A percentile compares a stretch with the other conserved stretches of the same genome.
phyloP scores from a whole-genome alignment of 176 grass and related monocot species.

The Luzula sylvatica region DNA sequence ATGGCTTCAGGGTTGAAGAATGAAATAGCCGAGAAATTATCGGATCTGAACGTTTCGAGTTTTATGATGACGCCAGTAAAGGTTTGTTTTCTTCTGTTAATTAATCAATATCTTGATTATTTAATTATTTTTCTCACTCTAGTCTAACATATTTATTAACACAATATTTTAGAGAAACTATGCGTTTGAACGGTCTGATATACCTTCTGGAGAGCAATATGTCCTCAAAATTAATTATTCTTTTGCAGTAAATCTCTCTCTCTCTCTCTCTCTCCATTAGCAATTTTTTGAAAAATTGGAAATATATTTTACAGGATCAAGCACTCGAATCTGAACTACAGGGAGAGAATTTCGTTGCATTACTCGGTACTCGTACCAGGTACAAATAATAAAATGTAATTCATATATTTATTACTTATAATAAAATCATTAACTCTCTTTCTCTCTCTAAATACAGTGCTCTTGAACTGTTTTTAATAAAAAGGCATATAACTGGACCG shows the following conservation, averaged over 20 bases:
- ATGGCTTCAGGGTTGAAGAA: conserved; percentile 71
- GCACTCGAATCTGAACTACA: conserved; percentile 57
- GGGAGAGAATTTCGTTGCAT: conserved; percentile 75
- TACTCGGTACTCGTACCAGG: conserved; percentile 81
- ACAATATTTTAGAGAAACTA: conserved; percentile 69
- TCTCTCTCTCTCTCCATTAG: conserved; percentile 2
- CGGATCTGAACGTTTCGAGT: conserved; percentile 74
- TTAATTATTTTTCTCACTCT: neutral
- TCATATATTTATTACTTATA: neutral
- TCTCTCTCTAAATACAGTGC: conserved; percentile 45
- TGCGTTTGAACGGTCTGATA: conserved; percentile 84
- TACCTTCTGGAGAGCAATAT: conserved; percentile 78
- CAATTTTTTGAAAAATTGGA: neutral
- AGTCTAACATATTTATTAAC: neutral
- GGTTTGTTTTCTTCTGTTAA: conserved; percentile 56
- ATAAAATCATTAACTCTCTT: neutral
- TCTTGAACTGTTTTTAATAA: conserved; percentile 87
- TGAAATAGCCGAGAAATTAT: conserved; percentile 74
- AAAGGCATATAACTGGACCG: conserved; percentile 91
- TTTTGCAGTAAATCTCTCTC: conserved; percentile 51
- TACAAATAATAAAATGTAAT: conserved; percentile 20
- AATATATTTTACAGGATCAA: conserved; percentile 48
- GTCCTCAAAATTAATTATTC: conserved; percentile 96
- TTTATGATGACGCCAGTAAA: conserved; percentile 90
- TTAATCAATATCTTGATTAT: neutral